Evolutionary conservation across 2,329 filamentous ascomycete species (phyloP).

Genomic region (Ceratocystis papillata): DNA sequence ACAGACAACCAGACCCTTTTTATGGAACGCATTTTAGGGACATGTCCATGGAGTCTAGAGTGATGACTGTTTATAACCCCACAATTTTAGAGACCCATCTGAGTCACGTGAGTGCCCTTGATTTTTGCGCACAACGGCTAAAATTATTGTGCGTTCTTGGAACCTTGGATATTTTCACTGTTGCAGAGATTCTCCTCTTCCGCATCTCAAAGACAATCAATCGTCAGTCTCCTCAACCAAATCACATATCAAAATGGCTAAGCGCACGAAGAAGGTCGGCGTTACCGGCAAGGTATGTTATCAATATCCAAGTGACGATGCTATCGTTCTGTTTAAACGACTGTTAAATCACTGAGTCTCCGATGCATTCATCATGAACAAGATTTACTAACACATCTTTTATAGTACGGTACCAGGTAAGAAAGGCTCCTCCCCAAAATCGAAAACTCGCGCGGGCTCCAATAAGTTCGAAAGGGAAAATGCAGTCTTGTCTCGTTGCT

Average conservation of each 20-base stretch:
- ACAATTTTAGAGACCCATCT: slow-evolving; percentile 16
- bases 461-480: neutral
- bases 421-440: slow-evolving; percentile 29
- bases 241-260: slow-evolving; percentile 63
- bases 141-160: slow-evolving; percentile 24
- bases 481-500: neutral
- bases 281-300: slow-evolving; percentile 57
- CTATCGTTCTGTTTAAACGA: neutral
- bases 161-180: slow-evolving; percentile 23
- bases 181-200: slow-evolving; percentile 21
- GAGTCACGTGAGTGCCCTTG: slow-evolving; percentile 23
- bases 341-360: slow-evolving; percentile 5
- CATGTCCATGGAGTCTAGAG: neutral
- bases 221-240: slow-evolving; percentile 27
- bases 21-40: neutral
- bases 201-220: slow-evolving; percentile 27
- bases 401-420: slow-evolving; percentile 93
- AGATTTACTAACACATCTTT: slow-evolving; percentile 26
- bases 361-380: neutral
- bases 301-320: slow-evolving; percentile 15
- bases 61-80: slow-evolving; percentile 18
- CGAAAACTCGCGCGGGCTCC: neutral
- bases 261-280: slow-evolving; percentile 95
- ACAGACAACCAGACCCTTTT: neutral
- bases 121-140: slow-evolving; percentile 24